Conservation (phyloP, 192 early-diverging fungal species). For the Backusella circina region DNA sequence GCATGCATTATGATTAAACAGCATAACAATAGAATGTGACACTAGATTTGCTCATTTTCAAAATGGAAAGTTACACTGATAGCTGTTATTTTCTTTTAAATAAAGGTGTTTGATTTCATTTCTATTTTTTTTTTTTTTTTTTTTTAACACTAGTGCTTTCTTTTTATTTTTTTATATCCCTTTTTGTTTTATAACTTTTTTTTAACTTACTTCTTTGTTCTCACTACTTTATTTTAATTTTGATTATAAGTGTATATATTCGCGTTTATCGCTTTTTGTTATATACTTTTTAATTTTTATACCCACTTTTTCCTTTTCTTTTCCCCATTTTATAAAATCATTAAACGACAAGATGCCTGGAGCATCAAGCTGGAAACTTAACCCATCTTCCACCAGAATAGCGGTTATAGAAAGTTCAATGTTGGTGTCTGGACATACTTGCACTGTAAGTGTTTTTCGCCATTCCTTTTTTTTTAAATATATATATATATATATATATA, state of each 20-base stretch:
- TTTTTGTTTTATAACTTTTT: too few species aligned
- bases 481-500: neutral
- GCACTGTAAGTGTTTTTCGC: neutral
- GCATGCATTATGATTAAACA: conserved; percentile 2
- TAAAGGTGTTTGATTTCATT: neutral
- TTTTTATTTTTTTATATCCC: too few species aligned
- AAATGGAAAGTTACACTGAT: conserved; percentile 3
- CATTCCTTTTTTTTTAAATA: neutral
- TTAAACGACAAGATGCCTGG: conserved; percentile 1
- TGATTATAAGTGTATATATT: neutral
- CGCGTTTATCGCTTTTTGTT: neutral
- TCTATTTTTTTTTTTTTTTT: neutral
- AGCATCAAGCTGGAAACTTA: neutral
- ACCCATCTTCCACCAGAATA: neutral
- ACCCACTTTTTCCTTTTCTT: neutral
- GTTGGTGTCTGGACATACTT: neutral
- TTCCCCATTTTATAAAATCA: neutral
- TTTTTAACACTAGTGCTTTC: too few species aligned
- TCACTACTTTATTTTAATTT: neutral
- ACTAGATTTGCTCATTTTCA: neutral
- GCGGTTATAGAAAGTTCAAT: conserved; percentile 24
- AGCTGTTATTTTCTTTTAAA: neutral
- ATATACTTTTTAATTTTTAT: neutral
- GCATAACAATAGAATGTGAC: conserved; percentile 3
- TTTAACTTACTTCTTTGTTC: neutral